phyloP scores from a whole-genome alignment of 176 grass and related monocot genomes.

The Musa troglodytarum region DNA sequence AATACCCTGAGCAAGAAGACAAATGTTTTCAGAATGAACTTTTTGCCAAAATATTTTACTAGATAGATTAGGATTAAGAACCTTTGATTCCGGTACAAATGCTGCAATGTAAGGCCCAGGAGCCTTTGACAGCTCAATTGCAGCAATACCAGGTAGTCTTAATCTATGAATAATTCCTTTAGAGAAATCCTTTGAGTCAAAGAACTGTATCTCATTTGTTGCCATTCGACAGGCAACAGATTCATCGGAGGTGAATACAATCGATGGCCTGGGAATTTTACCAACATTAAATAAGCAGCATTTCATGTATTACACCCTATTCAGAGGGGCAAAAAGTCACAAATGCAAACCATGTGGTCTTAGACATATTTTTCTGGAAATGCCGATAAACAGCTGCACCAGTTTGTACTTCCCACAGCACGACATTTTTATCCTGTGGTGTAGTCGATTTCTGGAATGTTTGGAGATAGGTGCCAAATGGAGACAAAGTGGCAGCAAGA shows the following conservation, averaged over 20 bases:
- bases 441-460: conserved; percentile 78
- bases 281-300: conserved; percentile 18
- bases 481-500: conserved; percentile 52
- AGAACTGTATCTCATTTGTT: conserved; percentile 89
- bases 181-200: conserved; percentile 70
- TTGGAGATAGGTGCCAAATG: conserved; percentile 68
- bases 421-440: conserved; percentile 84
- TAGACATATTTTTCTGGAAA: conserved; percentile 86
- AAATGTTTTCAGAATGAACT: conserved; percentile 1
- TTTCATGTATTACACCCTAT: background rate
- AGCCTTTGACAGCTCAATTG: conserved; percentile 67
- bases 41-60: conserved; percentile 1
- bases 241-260: conserved; percentile 81
- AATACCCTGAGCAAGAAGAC: conserved; percentile 42
- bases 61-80: conserved; percentile 21
- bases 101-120: conserved; percentile 74
- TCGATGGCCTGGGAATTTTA: conserved; percentile 62
- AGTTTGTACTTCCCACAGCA: conserved; percentile 57
- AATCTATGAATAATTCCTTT: conserved; percentile 64
- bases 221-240: conserved; percentile 73
- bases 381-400: conserved; percentile 48
- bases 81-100: conserved; percentile 79
- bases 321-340: background rate
- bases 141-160: conserved; percentile 68
- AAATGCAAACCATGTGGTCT: conserved; percentile 61